These are phyloP conservation scores for Vigna reflexopilosa DNA, from an alignment of 306 rosid species.

Conservation along the genomic window DNA sequence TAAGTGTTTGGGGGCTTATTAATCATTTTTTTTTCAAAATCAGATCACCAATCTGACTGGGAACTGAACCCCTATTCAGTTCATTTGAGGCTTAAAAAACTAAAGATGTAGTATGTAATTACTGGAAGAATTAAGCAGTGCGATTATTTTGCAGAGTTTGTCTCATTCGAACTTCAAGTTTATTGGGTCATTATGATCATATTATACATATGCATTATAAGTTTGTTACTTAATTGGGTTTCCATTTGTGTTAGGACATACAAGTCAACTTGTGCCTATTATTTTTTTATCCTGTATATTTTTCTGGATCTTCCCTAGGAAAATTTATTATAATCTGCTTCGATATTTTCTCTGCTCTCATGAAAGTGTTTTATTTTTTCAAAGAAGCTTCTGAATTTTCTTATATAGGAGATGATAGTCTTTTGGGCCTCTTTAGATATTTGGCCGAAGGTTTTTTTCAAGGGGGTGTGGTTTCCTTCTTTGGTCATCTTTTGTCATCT, in stretches of 20 bases:
- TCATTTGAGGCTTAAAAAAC: no score
- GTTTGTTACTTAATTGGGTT: neutral
- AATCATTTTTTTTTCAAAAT: no score
- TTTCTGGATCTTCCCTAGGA: neutral
- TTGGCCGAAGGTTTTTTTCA: conserved; percentile 13
- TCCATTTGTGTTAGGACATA: conserved; percentile 31
- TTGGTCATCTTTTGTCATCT: conserved; percentile 5
- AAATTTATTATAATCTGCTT: conserved; percentile 1
- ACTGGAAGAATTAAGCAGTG: conserved; percentile 29
- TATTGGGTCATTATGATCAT: conserved; percentile 14
- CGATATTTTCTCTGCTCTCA: neutral
- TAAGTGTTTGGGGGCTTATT: no score
- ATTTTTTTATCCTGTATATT: conserved; percentile 14
- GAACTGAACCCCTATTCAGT: no score
- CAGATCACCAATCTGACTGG: no score
- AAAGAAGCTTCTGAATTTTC: neutral
- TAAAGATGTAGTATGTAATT: no score
- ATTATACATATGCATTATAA: neutral
- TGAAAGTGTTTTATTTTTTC: neutral
- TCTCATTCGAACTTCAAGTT: conserved; percentile 18
- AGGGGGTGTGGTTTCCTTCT: conserved; percentile 8
- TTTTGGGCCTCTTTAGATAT: conserved; percentile 14
- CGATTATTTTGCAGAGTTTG: conserved; percentile 30
- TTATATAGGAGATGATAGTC: conserved; percentile 9
- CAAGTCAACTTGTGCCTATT: conserved; percentile 14